Evolutionary conservation across 108 stramenopile species (phyloP).

Genomic region (Cyclotella cryptica): DNA sequence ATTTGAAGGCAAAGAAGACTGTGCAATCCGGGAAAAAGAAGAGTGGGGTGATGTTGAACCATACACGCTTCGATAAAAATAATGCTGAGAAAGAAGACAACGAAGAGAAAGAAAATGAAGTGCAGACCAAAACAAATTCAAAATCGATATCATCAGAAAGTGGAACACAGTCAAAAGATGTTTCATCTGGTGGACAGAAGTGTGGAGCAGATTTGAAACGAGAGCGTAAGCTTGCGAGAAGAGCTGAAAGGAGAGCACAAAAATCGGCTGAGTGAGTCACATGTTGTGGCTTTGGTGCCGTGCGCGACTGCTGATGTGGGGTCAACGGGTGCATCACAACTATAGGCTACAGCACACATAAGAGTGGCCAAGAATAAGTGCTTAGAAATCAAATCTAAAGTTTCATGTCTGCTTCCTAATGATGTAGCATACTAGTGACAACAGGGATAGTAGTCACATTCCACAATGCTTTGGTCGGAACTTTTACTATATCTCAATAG

Average conservation of each 20-base stretch:
- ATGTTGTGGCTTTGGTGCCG: background rate
- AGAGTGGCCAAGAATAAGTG: too few relatives aligned
- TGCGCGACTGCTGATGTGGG: background rate
- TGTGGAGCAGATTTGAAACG: conserved; percentile 73
- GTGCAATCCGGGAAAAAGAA: conserved; percentile 1
- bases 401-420: too few relatives aligned
- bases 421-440: too few relatives aligned
- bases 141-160: background rate
- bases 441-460: too few relatives aligned
- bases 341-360: too few relatives aligned
- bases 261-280: background rate
- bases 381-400: too few relatives aligned
- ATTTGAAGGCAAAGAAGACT: conserved; percentile 37
- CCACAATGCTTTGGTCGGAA: too few relatives aligned
- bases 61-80: background rate
- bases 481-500: conserved; percentile 14
- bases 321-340: too few relatives aligned
- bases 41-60: conserved; percentile 5
- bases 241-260: conserved; percentile 68
- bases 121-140: background rate
- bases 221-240: conserved; percentile 76
- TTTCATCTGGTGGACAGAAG: conserved; percentile 1
- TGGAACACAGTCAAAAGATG: background rate
- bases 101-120: background rate
- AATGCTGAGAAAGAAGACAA: background rate